These are phyloP conservation scores for Magnolia sinica DNA, from an alignment of 164 flowering plant species.

Conservation along the genomic window DNA sequence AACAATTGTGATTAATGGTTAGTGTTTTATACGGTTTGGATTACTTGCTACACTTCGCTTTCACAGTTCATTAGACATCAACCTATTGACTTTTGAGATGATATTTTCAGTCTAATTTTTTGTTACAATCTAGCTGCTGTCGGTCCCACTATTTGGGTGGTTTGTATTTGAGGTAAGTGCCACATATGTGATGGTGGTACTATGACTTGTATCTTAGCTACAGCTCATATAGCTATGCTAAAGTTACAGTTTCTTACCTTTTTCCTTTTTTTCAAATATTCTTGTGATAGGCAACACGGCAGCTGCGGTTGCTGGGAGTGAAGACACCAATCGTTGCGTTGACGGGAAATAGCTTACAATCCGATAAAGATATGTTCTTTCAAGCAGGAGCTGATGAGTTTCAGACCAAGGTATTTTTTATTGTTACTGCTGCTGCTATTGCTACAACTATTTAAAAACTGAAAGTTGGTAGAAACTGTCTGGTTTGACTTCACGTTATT, in stretches of 20 bases:
- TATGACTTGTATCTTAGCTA: too few relatives aligned
- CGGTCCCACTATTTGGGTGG: background rate
- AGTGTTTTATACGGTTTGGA: too few relatives aligned
- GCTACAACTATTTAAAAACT: background rate
- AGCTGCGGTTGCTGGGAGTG: constrained; percentile 14
- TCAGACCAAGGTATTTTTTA: constrained; percentile 10
- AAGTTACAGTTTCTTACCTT: too few relatives aligned
- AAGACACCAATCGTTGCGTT: constrained; percentile 17
- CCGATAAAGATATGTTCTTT: constrained; percentile 18
- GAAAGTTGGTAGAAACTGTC: background rate
- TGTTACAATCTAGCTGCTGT: background rate
- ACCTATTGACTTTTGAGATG: too few relatives aligned
- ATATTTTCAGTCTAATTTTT: too few relatives aligned
- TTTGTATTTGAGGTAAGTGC: too few relatives aligned
- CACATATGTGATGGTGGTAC: too few relatives aligned
- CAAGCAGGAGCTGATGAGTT: constrained; percentile 19
- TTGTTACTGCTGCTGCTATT: background rate
- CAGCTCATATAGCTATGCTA: too few relatives aligned
- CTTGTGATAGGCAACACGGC: constrained; percentile 14
- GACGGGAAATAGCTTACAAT: constrained; percentile 19
- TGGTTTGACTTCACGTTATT: background rate
- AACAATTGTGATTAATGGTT: too few relatives aligned
- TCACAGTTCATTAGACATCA: too few relatives aligned
- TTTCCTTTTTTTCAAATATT: background rate
- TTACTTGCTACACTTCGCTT: too few relatives aligned